phyloP scores from a whole-genome alignment of 164 flowering plant genomes.

The Piper longum region DNA sequence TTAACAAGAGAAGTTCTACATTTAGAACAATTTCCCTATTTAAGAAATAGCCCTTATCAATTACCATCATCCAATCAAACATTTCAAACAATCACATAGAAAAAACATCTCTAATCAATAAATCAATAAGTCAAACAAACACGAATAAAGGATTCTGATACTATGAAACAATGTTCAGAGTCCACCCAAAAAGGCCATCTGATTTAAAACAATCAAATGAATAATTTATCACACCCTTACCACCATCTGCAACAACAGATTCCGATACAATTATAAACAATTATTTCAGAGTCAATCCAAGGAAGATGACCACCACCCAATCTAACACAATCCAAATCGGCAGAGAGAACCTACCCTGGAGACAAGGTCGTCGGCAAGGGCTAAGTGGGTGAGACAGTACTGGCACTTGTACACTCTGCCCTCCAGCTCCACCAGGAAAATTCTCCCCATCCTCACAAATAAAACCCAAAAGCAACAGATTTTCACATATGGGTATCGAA shows the following conservation, averaged over 20 bases:
- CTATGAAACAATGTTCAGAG: background rate
- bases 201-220: background rate
- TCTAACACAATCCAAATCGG: too few relatives aligned
- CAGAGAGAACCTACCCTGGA: slow-evolving; percentile 26
- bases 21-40: background rate
- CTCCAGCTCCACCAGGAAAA: slow-evolving; percentile 30
- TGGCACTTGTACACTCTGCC: slow-evolving; percentile 45
- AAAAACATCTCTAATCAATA: too few relatives aligned
- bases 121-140: background rate
- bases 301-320: background rate
- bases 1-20: background rate
- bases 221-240: background rate
- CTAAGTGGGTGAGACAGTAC: slow-evolving; percentile 47
- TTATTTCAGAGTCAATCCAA: background rate
- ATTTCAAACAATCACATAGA: too few relatives aligned
- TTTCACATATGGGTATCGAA: too few relatives aligned
- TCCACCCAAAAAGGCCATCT: background rate
- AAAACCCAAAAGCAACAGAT: too few relatives aligned
- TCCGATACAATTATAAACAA: background rate
- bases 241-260: background rate
- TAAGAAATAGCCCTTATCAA: background rate
- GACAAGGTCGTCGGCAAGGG: slow-evolving; percentile 27
- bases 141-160: too few relatives aligned
- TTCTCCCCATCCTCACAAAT: slow-evolving; percentile 32
- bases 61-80: too few relatives aligned